phyloP scores from a whole-genome alignment of 805 yeast genomes.

The Ogataea polymorpha region DNA sequence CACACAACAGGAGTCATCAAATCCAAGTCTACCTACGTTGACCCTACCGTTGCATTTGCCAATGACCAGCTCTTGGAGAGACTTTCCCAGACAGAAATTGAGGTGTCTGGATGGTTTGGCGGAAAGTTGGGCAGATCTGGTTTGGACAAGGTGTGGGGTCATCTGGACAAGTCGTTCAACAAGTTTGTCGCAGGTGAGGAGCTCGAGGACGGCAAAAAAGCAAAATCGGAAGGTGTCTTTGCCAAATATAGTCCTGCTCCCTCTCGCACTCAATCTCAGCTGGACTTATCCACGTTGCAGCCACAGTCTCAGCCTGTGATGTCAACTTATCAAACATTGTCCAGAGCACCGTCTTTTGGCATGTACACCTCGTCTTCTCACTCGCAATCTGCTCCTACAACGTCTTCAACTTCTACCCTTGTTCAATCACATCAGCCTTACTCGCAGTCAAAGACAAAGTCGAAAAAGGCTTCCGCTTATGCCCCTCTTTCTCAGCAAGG shows the following conservation, averaged over 20 bases:
- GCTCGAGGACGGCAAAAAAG: conserved; percentile 32
- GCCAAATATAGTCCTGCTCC: conserved; percentile 68
- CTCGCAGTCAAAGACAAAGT: conserved; percentile 14
- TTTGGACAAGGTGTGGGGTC: conserved; percentile 81
- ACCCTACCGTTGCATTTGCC: conserved; percentile 32
- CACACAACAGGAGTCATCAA: conserved; percentile 39
- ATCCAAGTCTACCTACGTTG: conserved; percentile 34
- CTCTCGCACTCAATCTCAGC: conserved; percentile 51
- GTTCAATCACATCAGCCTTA: conserved; percentile 12
- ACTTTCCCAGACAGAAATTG: conserved; percentile 39
- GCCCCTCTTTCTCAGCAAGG: conserved; percentile 5
- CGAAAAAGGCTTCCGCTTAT: conserved; percentile 11
- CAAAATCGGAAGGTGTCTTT: conserved; percentile 53
- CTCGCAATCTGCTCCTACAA: conserved; percentile 25
- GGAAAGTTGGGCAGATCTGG: conserved; percentile 37
- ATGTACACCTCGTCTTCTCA: conserved; percentile 15
- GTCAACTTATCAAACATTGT: conserved; percentile 12
- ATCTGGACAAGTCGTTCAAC: conserved; percentile 72
- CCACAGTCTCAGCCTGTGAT: conserved; percentile 22
- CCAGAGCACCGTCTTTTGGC: conserved; percentile 4
- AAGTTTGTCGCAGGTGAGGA: conserved; percentile 89
- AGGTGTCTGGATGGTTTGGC: conserved; percentile 68
- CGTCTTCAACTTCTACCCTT: conserved; percentile 22
- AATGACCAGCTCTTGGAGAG: conserved; percentile 43
- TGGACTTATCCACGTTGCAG: conserved; percentile 29